A percentile compares a stretch with the other conserved stretches of the same genome.
Conservation (phyloP, 257 asterid genomes). For the Solanum chilense region DNA sequence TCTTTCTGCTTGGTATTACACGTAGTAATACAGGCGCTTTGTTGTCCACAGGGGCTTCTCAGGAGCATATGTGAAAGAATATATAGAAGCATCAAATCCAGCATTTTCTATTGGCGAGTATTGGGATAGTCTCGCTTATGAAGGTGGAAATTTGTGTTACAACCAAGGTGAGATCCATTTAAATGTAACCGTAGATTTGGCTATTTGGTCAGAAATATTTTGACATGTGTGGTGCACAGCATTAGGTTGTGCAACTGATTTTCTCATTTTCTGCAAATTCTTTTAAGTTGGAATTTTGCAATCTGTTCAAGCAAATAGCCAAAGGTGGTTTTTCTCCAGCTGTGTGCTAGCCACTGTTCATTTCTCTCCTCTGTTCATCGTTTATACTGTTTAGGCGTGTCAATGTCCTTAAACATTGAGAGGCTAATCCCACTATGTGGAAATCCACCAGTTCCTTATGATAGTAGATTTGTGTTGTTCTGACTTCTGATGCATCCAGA, state of each 20-base stretch:
- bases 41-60: constrained; percentile 33
- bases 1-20: not conserved
- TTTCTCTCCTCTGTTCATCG: not conserved
- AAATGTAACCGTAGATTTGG: not conserved
- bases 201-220: not conserved
- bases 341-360: not conserved
- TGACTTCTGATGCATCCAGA: constrained; percentile 10
- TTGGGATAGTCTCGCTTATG: constrained; percentile 51
- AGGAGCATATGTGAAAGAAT: constrained; percentile 46
- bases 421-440: not conserved
- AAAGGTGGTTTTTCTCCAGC: not conserved
- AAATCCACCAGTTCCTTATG: not conserved
- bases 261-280: not conserved
- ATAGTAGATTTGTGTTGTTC: not conserved
- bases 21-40: not conserved
- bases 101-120: constrained; percentile 51
- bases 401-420: not conserved
- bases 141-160: constrained; percentile 46
- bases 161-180: constrained; percentile 27
- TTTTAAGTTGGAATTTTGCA: not conserved
- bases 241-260: not conserved
- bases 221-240: not conserved
- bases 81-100: constrained; percentile 46
- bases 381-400: not conserved
- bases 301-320: not conserved